Base-by-base conservation (phyloP, 352 stramenopile species). In the Phytopythium helicoides region DNA sequence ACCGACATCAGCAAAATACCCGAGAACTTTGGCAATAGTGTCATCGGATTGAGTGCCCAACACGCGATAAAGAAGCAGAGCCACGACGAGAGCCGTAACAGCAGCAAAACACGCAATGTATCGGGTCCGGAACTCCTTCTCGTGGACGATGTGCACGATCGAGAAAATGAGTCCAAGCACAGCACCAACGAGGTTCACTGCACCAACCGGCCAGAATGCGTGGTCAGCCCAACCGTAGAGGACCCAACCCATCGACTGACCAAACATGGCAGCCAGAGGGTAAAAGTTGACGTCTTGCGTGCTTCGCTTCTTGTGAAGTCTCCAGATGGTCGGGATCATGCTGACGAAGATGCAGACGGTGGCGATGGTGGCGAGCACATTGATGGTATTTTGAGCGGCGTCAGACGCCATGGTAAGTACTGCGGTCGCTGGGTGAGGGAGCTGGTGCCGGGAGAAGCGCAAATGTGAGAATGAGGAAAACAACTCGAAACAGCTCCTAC, bases 291-390 rank as follows among this genome's bases (percentile, higher is more conserved):
- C 53, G 41, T 22, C 19, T 8, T 19, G 11, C 15, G 55, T 68
- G 15, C 23, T 59, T 12, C 47, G 52, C 41, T 62, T 62, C 45
- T 60, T 60, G 60, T 64, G 55, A 8, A 70, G 49, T 6, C 3
- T 25, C 33, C 58, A 56, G 28, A 70, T 59, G 5, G 52, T 51
- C 14, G 62, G 62, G 50, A 63, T 62, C 62, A 66, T 66, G 19
- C 62, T 70, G 38, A 70, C n/a, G 41, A 71, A 67, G 31, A 71
- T 62, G n/a, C n/a, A n/a, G n/a, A n/a, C n/a, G n/a, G n/a, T n/a
- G n/a, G n/a, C n/a, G n/a, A n/a, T n/a, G n/a, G 34, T 67, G 3
- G 62, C 62, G 14, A 71, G 46, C 34, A 71, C 45, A 19, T 71
- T 71, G 58, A 71, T 42, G 3, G 53, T 66, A 9, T 53, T 58